Conservation (phyloP, 2,329 filamentous ascomycete genomes). For the Coniella lustricola region DNA sequence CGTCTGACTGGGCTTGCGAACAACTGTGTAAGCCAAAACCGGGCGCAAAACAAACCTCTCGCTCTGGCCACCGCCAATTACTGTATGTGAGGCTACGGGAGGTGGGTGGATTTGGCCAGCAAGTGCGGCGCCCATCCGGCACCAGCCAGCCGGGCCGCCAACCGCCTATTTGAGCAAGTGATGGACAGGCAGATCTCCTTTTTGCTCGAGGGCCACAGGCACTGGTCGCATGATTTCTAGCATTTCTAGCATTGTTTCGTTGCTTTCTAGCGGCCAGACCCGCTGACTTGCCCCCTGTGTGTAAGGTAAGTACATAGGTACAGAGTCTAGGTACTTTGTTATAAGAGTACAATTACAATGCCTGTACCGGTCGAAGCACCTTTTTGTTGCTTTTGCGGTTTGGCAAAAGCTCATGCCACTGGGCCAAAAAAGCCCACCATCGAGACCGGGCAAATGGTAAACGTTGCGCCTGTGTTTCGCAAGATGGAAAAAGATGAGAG, state of each 20-base stretch:
- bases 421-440: too few relatives aligned
- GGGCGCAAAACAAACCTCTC: too few relatives aligned
- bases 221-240: slow-evolving; percentile 13
- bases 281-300: not conserved
- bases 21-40: not conserved
- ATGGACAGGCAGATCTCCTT: slow-evolving; percentile 5
- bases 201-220: not conserved
- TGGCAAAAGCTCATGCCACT: too few relatives aligned
- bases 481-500: too few relatives aligned
- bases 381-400: too few relatives aligned
- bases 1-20: too few relatives aligned
- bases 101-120: not conserved
- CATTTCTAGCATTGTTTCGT: slow-evolving; percentile 7
- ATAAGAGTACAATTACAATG: too few relatives aligned
- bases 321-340: too few relatives aligned
- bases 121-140: not conserved
- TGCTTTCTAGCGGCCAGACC: slow-evolving; percentile 6
- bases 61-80: too few relatives aligned
- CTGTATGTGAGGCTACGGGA: not conserved
- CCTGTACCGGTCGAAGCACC: too few relatives aligned
- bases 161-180: not conserved
- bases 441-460: too few relatives aligned
- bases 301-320: not conserved
- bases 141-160: not conserved
- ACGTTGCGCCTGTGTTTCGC: too few relatives aligned